Base-by-base conservation (phyloP, 768 basidiomycete species). In the Chiua virens region DNA sequence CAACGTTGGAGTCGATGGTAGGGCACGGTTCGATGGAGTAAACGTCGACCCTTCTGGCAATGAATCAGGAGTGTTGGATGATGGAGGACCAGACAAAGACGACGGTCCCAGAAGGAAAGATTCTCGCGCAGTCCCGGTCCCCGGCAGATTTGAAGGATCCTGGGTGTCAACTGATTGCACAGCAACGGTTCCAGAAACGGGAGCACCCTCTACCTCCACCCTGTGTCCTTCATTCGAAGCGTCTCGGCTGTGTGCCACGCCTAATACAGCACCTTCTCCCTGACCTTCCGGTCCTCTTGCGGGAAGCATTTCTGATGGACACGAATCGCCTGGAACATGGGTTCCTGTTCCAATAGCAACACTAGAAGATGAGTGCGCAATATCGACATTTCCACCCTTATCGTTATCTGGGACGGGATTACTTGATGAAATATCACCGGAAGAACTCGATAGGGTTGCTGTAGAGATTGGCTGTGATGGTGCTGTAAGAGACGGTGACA, bases 101-200 rank as follows among this genome's bases (percentile, higher is more conserved):
- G 47, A 49, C 32, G 53, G 32, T 55, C 55, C 65, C 41, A 40
- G 45, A 53, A 55, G 56, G 49, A 37, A 48, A 34, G 51, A 45
- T 20, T 48, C 57, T 11, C 34, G 53, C 32, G 37, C 35, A 48
- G 50, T 46, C 18, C 30, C 47, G 41, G 51, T 45, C 38, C 18
- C 53, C 40, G 42, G 21, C 25, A 45, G 53, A 65, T 67, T 64
- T 67, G 64, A 67, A 48, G 62, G 43, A 42, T 49, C 44, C 52
- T 54, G 59, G 18, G 34, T 15, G 46, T 47, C 45, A 44, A 35
- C 56, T 49, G 62, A 53, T 47, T 48, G 42, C 65, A 67, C 62
- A 62, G 64, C 56, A 59, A 41, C 47, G 36, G 20, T 11, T 14
- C 50, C 42, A 27, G 49, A 71, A 41, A 73, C 57, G 37, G 55